Percentiles rank a stretch among this genome's conserved stretches.
Conservation (phyloP, 176 grass and related monocot species). For the Saccharum officinarum region DNA sequence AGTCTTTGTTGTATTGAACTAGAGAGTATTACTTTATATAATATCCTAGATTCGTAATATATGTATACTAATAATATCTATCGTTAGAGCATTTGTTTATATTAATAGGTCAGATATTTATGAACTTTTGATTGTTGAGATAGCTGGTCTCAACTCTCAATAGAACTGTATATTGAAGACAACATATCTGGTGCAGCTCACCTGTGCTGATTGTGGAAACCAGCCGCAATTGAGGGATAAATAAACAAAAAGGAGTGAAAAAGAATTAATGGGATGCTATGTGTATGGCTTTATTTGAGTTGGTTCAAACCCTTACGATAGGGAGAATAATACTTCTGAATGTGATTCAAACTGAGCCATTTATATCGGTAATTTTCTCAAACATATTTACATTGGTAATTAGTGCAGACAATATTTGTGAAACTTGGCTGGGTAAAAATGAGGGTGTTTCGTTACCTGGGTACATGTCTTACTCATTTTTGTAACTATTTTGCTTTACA, state of each 20-base stretch:
- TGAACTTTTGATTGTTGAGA: not conserved
- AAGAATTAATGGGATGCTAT: not conserved
- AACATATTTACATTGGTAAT: not conserved
- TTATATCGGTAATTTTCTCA: not conserved
- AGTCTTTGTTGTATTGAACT: not conserved
- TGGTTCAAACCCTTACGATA: not conserved
- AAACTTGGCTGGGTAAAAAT: not conserved
- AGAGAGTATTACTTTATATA: not conserved
- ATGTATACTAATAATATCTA: not conserved
- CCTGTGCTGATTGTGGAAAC: not conserved
- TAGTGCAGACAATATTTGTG: not conserved
- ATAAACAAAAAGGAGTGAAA: not conserved
- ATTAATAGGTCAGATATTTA: not conserved
- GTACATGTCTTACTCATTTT: constrained; percentile 18
- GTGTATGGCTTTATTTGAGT: not conserved
- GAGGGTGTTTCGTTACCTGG: not conserved
- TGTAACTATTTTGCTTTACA: constrained; percentile 7
- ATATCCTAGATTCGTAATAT: not conserved
- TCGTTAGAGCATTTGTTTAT: not conserved
- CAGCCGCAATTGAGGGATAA: not conserved
- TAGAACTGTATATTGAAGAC: constrained; percentile 7
- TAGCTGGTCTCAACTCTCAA: not conserved
- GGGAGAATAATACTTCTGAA: not conserved
- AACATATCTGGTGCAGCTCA: not conserved
- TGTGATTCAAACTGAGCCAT: not conserved